These are phyloP conservation scores for Cubamyces lactineus DNA, from an alignment of 768 basidiomycete genomes.

Conservation along the genomic window DNA sequence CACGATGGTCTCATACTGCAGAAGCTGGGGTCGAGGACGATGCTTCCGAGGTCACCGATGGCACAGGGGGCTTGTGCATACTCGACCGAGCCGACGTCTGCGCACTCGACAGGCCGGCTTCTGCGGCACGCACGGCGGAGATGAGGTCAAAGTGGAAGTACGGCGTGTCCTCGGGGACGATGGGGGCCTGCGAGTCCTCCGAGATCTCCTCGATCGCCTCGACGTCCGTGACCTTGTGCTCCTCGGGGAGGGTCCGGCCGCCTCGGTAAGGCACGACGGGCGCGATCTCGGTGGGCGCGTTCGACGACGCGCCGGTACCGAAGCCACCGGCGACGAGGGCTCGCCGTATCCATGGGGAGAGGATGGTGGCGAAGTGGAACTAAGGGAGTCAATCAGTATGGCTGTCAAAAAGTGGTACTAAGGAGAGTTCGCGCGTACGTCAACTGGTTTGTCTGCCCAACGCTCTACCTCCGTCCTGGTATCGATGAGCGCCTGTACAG, in stretches of 20 bases:
- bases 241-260: slow-evolving; percentile 35
- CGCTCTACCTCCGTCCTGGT: slow-evolving; percentile 84
- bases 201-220: slow-evolving; percentile 15
- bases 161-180: slow-evolving; percentile 63
- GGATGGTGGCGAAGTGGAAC: slow-evolving; percentile 93
- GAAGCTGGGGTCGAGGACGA: not conserved
- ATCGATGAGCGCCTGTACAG: slow-evolving; percentile 89
- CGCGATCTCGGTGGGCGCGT: slow-evolving; percentile 65
- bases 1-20: not conserved
- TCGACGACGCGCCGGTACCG: slow-evolving; percentile 62
- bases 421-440: slow-evolving; percentile 45
- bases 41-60: slow-evolving; percentile 1
- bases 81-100: slow-evolving; percentile 18
- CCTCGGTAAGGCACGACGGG: slow-evolving; percentile 70
- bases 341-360: slow-evolving; percentile 93
- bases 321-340: slow-evolving; percentile 91
- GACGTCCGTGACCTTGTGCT: slow-evolving; percentile 4
- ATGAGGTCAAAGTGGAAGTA: slow-evolving; percentile 92
- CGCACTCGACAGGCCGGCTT: slow-evolving; percentile 33
- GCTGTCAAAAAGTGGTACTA: not conserved
- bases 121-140: slow-evolving; percentile 71
- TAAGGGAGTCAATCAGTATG: slow-evolving; percentile 33
- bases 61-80: not conserved
- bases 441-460: slow-evolving; percentile 78
- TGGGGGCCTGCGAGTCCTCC: slow-evolving; percentile 30